Base-by-base conservation (phyloP, 2,329 filamentous ascomycete species). In the Parastagonospora nodorum region DNA sequence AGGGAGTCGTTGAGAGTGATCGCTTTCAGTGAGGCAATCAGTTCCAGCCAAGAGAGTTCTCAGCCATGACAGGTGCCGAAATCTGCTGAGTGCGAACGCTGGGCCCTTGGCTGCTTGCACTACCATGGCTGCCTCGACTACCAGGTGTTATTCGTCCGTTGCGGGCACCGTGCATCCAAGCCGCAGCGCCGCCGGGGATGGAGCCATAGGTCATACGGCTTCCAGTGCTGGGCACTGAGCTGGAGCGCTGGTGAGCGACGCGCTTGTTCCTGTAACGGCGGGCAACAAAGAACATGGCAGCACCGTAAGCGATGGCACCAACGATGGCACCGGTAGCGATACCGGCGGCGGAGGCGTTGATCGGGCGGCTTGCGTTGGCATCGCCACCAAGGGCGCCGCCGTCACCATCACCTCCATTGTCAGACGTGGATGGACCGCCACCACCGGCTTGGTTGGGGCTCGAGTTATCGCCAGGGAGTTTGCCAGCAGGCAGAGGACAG, bases 31-130 rank as follows among this genome's bases (percentile, higher is more conserved):
- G n/a, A 19, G 16, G 3, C 32, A 33, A 45, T 85, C 82, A 97
- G 80, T 95, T 96, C 92, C 92, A 97, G 66, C 92, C 92, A 60
- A 97, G 84, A 44, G 91, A 96, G 82, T 97, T 97, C 79, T 95
- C 92, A 3, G 92, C 88, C 74, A 92, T 92, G 57, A 96, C 89
- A 3, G 92, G 92, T 30, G 90, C 90, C 55, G 90, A 95, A 72
- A 97, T 96, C 75, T 88, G 84, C 67, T 86, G 82, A 47, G 86
- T 87, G 55, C 87, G 78, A 48, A 84, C 81, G 59, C 82, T 87
- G 42, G 82, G 82, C 60, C 80, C 82, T 52, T 85, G 83, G 59
- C 88, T 88, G 70, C 89, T 92, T 55, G 63, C 67, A 49, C 67
- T 71, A 46, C 67, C 66, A 29, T 56, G 64, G 43, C 69, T 72